Percentiles rank a stretch among this genome's conserved stretches.
Conservation (phyloP, 2,329 filamentous ascomycete genomes). For the Claviceps sp. region DNA sequence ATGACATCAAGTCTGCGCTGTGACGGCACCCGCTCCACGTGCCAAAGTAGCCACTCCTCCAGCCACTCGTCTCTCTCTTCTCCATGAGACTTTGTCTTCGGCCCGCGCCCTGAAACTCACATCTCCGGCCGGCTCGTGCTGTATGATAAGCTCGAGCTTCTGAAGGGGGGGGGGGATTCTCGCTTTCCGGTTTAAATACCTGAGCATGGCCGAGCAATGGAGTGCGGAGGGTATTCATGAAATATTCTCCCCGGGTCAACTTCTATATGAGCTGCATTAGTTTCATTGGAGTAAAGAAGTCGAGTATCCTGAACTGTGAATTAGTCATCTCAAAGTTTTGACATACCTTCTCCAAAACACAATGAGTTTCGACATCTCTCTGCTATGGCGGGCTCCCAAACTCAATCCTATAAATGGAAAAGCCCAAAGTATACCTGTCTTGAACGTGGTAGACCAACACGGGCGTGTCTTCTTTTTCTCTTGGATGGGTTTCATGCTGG, state of each 20-base stretch:
- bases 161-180: not conserved
- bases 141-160: constrained; percentile 1
- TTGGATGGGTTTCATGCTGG: constrained; percentile 74
- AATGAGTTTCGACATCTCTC: constrained; percentile 17
- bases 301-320: not conserved
- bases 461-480: constrained; percentile 85
- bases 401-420: constrained; percentile 78
- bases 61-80: not conserved
- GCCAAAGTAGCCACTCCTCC: not conserved
- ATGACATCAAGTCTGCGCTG: not conserved
- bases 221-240: too few species aligned
- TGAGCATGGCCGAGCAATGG: not conserved
- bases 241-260: too few species aligned
- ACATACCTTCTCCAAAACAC: not conserved
- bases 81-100: not conserved
- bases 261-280: not conserved
- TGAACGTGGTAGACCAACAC: constrained; percentile 69
- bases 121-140: not conserved
- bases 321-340: not conserved
- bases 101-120: not conserved
- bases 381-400: constrained; percentile 38
- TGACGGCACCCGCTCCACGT: not conserved
- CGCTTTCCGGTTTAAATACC: not conserved
- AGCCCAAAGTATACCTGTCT: constrained; percentile 61
- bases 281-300: not conserved